phyloP scores from a whole-genome alignment of 352 stramenopile genomes.

The Pythium periplocum region DNA sequence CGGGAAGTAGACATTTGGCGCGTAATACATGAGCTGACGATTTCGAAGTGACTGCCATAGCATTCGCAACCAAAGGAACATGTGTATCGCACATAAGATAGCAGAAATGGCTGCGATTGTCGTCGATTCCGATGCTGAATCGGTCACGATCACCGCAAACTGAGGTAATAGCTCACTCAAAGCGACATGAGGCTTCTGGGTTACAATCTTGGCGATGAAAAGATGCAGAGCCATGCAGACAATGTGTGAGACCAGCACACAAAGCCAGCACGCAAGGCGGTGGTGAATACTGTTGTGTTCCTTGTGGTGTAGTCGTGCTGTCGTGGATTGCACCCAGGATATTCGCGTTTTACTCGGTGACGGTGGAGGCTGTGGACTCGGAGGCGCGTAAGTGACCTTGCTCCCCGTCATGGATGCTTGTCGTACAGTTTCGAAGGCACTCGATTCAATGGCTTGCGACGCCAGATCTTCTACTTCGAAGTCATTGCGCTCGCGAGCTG shows the following conservation, averaged over 20 bases:
- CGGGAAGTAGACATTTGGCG: conserved; percentile 8
- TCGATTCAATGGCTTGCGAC: neutral
- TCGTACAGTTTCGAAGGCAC: neutral
- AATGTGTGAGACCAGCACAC: conserved; percentile 6
- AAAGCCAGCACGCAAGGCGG: conserved; percentile 9
- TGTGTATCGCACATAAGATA: conserved; percentile 3
- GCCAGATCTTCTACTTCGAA: conserved; percentile 16
- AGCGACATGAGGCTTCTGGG: conserved; percentile 4
- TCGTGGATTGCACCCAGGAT: neutral
- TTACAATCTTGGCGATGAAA: conserved; percentile 3
- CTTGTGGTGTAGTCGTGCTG: neutral
- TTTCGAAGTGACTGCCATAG: conserved; percentile 5
- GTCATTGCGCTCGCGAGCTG: conserved; percentile 12
- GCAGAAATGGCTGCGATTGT: conserved; percentile 1
- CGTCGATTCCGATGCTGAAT: conserved; percentile 1
- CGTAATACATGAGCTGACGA: conserved; percentile 22
- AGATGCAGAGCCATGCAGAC: conserved; percentile 3
- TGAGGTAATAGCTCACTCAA: conserved; percentile 4
- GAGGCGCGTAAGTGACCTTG: neutral
- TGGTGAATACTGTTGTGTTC: conserved; percentile 1
- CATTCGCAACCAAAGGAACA: conserved; percentile 6
- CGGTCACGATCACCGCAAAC: conserved; percentile 3
- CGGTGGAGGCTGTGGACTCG: neutral
- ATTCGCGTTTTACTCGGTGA: conserved; percentile 12
- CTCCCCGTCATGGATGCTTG: too few relatives aligned